Evolutionary conservation across 257 asterid species (phyloP), one percentile per base, ranked within the genome.

Genomic region (Lycium ferocissimum): DNA sequence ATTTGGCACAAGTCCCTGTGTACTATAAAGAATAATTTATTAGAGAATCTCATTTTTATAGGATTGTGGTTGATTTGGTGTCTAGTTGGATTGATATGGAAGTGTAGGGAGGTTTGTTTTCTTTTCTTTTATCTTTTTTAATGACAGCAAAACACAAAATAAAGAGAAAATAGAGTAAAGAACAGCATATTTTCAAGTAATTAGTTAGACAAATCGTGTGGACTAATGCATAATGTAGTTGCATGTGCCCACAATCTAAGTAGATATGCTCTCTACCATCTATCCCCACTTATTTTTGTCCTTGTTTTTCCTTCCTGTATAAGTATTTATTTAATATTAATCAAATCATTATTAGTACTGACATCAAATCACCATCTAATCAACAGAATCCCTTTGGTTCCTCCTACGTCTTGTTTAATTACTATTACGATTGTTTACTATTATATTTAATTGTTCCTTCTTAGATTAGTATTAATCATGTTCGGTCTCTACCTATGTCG

Each of bases 161-260:
- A 73, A 73, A 73, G 80, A 73, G 59, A 47, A 18, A 58, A 5
- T 58, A 2, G 10, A 18, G 4, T 17, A 73, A 45, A 73, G 20
- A 11, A 72, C 0, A 73, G 56, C 33, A 72, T 72, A 65, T 10
- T 45, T 40, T 9, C 1, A 72, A 72, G 57, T 15, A 45, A 45
- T 79, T 73, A 81, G 66, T 38, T 56, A 49, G 66, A 79, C 67
- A 82, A 69, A 67, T 79, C 80, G 83, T 85, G 83, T 78, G 84
- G 56, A 37, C 82, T 79, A 84, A 79, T 84, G 76, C 81, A 73
- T 14, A 26, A 49, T n/a, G 80, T 35, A 82, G 86, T 86, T 84
- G 85, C 90, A 88, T 91, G 93, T 89, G 91, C 84, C 63, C 85
- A 83, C 66, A 88, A 91, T 91, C 92, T 87, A 89, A 88, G 82